Conservation (phyloP, 306 rosid species). For the Neltuma alba region DNA sequence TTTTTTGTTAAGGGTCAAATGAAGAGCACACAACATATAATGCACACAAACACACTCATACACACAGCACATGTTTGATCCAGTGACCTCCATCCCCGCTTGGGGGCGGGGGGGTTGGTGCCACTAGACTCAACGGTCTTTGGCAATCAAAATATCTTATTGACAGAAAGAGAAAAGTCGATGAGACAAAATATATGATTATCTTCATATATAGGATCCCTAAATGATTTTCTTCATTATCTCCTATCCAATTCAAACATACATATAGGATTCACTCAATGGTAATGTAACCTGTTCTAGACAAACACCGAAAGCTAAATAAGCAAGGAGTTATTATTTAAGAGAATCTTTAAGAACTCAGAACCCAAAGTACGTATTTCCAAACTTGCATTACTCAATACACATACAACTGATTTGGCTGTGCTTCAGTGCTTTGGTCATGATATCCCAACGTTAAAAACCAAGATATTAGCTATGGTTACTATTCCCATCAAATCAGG, state of each 20-base stretch:
- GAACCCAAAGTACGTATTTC: not conserved
- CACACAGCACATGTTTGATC: too few relatives aligned
- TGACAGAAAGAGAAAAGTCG: not conserved
- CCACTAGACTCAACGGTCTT: too few relatives aligned
- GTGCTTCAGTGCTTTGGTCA: not conserved
- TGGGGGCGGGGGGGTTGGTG: too few relatives aligned
- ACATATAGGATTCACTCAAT: not conserved
- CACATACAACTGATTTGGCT: not conserved
- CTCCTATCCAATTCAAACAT: not conserved
- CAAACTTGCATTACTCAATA: not conserved
- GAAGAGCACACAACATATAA: too few relatives aligned
- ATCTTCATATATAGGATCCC: not conserved
- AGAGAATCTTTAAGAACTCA: not conserved
- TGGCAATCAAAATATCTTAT: too few relatives aligned
- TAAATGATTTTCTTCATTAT: not conserved
- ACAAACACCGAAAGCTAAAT: not conserved
- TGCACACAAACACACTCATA: too few relatives aligned
- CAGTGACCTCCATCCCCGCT: too few relatives aligned
- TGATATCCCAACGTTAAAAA: not conserved
- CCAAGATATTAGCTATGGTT: not conserved
- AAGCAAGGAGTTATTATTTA: not conserved
- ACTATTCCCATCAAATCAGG: not conserved
- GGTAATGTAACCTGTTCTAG: not conserved
- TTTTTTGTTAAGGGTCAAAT: too few relatives aligned
- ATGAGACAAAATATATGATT: not conserved